Conservation (phyloP, 768 basidiomycete species). For the Russula vinacea region DNA sequence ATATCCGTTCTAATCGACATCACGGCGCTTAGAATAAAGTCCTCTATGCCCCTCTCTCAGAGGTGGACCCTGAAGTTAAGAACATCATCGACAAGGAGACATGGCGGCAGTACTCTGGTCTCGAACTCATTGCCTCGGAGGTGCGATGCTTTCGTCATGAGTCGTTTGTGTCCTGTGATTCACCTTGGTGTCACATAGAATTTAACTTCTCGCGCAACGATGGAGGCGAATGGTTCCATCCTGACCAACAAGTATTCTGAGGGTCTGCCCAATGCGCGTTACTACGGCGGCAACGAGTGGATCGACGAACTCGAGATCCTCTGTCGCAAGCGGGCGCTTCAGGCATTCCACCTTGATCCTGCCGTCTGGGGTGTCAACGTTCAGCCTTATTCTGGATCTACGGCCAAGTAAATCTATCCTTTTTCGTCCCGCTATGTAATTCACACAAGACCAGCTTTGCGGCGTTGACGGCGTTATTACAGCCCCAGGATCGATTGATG, state of each 20-base stretch:
- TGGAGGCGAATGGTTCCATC: conserved; percentile 99
- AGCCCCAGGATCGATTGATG: conserved; percentile 98
- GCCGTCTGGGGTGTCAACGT: conserved; percentile 97
- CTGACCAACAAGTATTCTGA: conserved; percentile 99
- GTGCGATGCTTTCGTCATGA: conserved; percentile 41
- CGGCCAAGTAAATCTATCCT: conserved; percentile 69
- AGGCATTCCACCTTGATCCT: conserved; percentile 94
- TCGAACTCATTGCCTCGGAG: conserved; percentile 99
- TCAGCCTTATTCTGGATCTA: conserved; percentile 95
- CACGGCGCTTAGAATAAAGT: conserved; percentile 71
- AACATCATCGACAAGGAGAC: conserved; percentile 99
- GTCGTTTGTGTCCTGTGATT: background rate
- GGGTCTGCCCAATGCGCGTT: conserved; percentile 95
- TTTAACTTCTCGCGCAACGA: conserved; percentile 90
- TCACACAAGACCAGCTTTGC: conserved; percentile 66
- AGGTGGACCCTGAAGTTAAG: conserved; percentile 92
- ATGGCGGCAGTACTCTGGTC: conserved; percentile 95
- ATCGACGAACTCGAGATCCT: conserved; percentile 95
- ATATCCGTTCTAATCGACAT: background rate
- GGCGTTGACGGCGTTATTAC: conserved; percentile 90
- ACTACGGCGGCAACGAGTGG: conserved; percentile 97
- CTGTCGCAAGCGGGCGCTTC: conserved; percentile 91
- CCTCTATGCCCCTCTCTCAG: conserved; percentile 81
- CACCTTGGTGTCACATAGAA: conserved; percentile 52
- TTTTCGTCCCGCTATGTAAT: conserved; percentile 9